Evolutionary conservation across 2,329 filamentous ascomycete genomes (phyloP).

Genomic region (Neoscytalidium dimidiatum): DNA sequence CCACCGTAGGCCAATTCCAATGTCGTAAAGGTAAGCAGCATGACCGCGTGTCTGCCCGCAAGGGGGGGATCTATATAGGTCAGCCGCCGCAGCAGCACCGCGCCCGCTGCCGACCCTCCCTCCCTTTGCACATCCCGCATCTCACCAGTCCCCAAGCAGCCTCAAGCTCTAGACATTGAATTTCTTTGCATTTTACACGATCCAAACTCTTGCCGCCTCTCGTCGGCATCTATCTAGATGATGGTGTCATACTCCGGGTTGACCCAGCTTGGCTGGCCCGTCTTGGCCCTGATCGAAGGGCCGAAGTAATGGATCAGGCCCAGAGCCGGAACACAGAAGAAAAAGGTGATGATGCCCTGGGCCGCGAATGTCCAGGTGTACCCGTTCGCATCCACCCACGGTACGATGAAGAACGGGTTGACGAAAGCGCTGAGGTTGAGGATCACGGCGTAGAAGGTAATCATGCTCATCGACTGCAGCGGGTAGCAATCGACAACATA

Average conservation of each 20-base stretch:
- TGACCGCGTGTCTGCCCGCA: conserved; percentile 3
- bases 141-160: neutral
- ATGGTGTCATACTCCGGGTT: conserved; percentile 23
- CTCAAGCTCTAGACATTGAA: neutral
- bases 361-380: conserved; percentile 34
- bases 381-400: conserved; percentile 27
- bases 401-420: conserved; percentile 32
- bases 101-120: neutral
- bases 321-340: conserved; percentile 27
- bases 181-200: neutral
- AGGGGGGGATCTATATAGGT: neutral
- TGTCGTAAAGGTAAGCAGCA: conserved; percentile 6
- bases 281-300: conserved; percentile 22
- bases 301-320: conserved; percentile 28
- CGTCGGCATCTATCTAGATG: neutral
- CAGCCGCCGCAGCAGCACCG: neutral
- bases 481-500: conserved; percentile 61
- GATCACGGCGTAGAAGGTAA: conserved; percentile 28
- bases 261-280: conserved; percentile 23
- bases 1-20: conserved; percentile 6
- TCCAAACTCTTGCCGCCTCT: neutral
- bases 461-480: conserved; percentile 49
- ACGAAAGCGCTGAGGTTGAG: conserved; percentile 42
- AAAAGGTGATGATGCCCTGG: conserved; percentile 32
- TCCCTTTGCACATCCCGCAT: neutral